Evolutionary conservation across 768 basidiomycete species (phyloP), one percentile per base, ranked within the genome.

Genomic region (Tulasnella sp.): DNA sequence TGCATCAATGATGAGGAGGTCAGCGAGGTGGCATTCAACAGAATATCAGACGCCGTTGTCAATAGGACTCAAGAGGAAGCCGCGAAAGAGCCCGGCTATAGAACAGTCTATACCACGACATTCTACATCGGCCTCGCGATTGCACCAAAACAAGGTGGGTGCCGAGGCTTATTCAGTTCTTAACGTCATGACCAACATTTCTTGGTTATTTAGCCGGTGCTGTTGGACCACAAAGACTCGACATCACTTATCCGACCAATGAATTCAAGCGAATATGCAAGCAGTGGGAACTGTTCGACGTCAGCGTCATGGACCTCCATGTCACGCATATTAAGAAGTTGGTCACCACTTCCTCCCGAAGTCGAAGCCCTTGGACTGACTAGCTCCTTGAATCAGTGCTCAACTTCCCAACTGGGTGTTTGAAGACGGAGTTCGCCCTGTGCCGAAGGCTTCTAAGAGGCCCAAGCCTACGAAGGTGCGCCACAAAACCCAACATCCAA

Each of bases 71-170:
- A 89, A 80, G 90, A 92, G 84, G 93, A 94, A 76, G 89, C 90
- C 42, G 90, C 91, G 82, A 90, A 87, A 79, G 90, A 90, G 80
- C 90, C 92, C 78, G 92, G 91, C 76, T 88, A 88, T 58, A 89
- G 90, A 64, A 86, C 89, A n/a, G 93, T 98, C 11, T 89, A 92
- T 82, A 93, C 95, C n/a, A 96, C 96, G n/a, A 94, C 93, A 1
- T 99, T 97, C 84, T 99, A 97, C 81, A 95, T 99, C 79, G 97
- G 97, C 25, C 88, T 99, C 75, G 89, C 90, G 64, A 93, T 99
- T 78, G 92, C 95, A 82, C 92, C 94, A 75, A 96, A 91, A 85
- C 92, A 90, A 84, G 88, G 96, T 97, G 84, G 85, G 88, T 86
- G 78, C 79, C 78, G 71, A 72, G 37, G 52, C 77, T 45, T 73